These are phyloP conservation scores for Toxicodendron radicans DNA, from an alignment of 345 rosid species.

Conservation along the genomic window DNA sequence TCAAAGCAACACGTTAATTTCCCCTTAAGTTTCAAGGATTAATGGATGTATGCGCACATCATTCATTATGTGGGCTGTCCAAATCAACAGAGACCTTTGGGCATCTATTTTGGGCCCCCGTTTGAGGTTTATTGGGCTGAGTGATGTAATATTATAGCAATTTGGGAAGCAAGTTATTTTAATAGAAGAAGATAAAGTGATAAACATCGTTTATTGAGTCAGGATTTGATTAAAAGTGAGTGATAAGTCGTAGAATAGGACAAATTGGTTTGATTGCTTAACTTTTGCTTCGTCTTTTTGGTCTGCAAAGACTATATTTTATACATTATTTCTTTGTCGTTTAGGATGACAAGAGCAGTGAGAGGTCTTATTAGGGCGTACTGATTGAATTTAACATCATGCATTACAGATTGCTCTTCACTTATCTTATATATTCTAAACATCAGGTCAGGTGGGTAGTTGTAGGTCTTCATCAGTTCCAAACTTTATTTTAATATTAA, in stretches of 20 bases:
- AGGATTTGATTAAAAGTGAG: neutral
- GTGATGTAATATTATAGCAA: too few species aligned
- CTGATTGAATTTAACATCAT: neutral
- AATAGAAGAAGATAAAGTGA: neutral
- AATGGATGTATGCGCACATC: too few species aligned
- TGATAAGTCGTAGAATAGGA: conserved; percentile 1
- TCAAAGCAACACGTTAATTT: too few species aligned
- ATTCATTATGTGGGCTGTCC: too few species aligned
- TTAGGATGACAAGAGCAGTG: neutral
- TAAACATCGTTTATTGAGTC: neutral
- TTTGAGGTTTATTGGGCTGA: neutral
- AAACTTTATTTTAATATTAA: neutral
- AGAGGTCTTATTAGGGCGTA: neutral
- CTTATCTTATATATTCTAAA: neutral
- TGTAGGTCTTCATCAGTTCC: neutral
- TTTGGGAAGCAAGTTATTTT: too few species aligned
- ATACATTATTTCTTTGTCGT: neutral
- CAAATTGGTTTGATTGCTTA: neutral
- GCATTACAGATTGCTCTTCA: neutral
- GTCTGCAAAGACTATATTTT: neutral
- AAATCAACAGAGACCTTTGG: too few species aligned
- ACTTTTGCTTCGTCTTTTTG: neutral
- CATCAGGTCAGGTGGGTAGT: conserved; percentile 3
- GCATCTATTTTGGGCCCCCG: neutral
- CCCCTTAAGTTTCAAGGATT: too few species aligned